Percentiles rank a stretch among this genome's conserved stretches.
phyloP scores from a whole-genome alignment of 2,329 filamentous ascomycete genomes.

The Trichoderma gracile region DNA sequence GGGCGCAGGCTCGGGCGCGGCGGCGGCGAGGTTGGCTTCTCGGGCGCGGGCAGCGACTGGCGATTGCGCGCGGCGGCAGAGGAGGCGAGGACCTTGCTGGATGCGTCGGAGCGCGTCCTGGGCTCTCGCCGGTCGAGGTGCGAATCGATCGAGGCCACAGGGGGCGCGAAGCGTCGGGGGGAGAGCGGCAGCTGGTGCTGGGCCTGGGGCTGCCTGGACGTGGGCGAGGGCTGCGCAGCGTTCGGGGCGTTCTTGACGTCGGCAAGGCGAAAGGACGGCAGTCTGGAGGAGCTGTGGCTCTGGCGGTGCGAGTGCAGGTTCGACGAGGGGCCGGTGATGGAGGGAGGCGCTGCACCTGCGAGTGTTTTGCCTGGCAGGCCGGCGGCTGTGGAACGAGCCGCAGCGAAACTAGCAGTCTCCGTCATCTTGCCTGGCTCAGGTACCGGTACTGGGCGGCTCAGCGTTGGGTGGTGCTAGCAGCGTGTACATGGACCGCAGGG shows the following conservation, averaged over 20 bases:
- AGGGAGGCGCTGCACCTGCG: slow-evolving; percentile 24
- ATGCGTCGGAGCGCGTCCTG: slow-evolving; percentile 4
- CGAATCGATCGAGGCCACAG: slow-evolving; percentile 23
- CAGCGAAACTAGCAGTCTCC: slow-evolving; percentile 27
- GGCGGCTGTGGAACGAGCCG: slow-evolving; percentile 26
- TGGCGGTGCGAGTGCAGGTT: slow-evolving; percentile 51
- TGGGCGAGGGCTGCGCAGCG: slow-evolving; percentile 32
- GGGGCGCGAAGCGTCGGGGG: slow-evolving; percentile 24
- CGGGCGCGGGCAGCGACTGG: slow-evolving; percentile 8
- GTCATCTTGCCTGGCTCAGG: slow-evolving; percentile 22
- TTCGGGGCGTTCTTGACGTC: slow-evolving; percentile 44
- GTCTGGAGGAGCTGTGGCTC: slow-evolving; percentile 56
- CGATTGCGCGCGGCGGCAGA: slow-evolving; percentile 20
- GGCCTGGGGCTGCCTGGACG: slow-evolving; percentile 20
- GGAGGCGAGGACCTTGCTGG: slow-evolving; percentile 1
- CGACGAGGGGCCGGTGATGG: slow-evolving; percentile 27
- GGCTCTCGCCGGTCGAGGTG: slow-evolving; percentile 14
- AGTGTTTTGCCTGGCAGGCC: slow-evolving; percentile 24
- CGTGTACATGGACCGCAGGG: slow-evolving; percentile 16
- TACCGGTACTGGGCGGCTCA: slow-evolving; percentile 10
- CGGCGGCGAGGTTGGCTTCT: slow-evolving; percentile 17
- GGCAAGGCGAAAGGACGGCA: slow-evolving; percentile 56
- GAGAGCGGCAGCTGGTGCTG: slow-evolving; percentile 1
- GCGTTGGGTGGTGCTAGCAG: slow-evolving; percentile 12
- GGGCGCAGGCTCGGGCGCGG: slow-evolving; percentile 23